These are phyloP conservation scores for Lentinula lateritia DNA, from an alignment of 768 basidiomycete genomes.

Conservation along the genomic window DNA sequence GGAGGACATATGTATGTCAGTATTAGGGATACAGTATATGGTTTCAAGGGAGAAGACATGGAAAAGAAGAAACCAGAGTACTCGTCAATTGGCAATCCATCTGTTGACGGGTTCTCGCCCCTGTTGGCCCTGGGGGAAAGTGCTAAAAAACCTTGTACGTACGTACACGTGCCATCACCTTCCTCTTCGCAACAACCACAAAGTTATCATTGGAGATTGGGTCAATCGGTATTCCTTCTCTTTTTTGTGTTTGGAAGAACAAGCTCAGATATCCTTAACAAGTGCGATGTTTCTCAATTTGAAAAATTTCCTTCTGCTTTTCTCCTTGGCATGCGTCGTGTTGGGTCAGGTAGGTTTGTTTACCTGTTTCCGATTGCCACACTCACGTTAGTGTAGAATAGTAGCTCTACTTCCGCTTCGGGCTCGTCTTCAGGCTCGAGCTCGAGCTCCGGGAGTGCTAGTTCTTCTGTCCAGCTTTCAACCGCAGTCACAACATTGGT, in stretches of 20 bases:
- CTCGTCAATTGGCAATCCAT: background rate
- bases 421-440: background rate
- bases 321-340: background rate
- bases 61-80: background rate
- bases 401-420: background rate
- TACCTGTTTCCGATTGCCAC: too few species aligned
- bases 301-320: background rate
- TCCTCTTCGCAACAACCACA: slow-evolving; percentile 24
- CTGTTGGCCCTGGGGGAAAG: background rate
- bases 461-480: slow-evolving; percentile 26
- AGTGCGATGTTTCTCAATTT: background rate
- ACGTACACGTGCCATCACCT: slow-evolving; percentile 3
- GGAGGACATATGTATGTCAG: slow-evolving; percentile 56
- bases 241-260: background rate
- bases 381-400: background rate
- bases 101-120: background rate
- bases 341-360: background rate
- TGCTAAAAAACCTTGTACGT: background rate
- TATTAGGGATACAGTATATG: slow-evolving; percentile 37
- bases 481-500: slow-evolving; percentile 32
- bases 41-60: slow-evolving; percentile 17
- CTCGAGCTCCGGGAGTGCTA: slow-evolving; percentile 5
- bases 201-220: background rate
- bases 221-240: background rate
- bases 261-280: background rate